phyloP scores from a whole-genome alignment of 192 early-diverging fungal species.

The Podila verticillata region DNA sequence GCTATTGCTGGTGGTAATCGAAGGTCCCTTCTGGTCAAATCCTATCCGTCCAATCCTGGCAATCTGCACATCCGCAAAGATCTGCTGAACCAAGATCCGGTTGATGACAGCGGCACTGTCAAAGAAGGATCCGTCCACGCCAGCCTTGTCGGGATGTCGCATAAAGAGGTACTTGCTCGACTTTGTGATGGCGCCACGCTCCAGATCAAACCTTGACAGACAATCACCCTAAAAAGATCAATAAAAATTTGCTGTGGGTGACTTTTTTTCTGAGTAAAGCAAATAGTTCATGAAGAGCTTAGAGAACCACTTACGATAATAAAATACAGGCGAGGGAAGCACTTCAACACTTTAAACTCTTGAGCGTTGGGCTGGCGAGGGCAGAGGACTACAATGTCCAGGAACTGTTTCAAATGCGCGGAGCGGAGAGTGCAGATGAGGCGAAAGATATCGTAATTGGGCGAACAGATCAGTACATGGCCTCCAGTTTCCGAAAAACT shows the following conservation, averaged over 20 bases:
- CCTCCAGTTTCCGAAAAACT: background rate
- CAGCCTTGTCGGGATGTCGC: slow-evolving; percentile 45
- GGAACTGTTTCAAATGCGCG: slow-evolving; percentile 50
- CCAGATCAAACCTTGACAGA: slow-evolving; percentile 55
- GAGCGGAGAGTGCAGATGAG: slow-evolving; percentile 41
- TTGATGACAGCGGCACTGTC: slow-evolving; percentile 46
- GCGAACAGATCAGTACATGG: slow-evolving; percentile 45
- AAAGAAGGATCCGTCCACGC: slow-evolving; percentile 46
- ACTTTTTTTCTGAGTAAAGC: background rate
- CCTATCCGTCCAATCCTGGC: slow-evolving; percentile 8
- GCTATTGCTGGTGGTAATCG: background rate
- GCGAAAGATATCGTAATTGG: slow-evolving; percentile 48
- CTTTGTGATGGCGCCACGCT: slow-evolving; percentile 53
- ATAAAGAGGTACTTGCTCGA: slow-evolving; percentile 61
- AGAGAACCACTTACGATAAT: slow-evolving; percentile 50
- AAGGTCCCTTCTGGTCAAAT: background rate
- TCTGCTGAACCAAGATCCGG: slow-evolving; percentile 41
- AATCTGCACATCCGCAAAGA: slow-evolving; percentile 38
- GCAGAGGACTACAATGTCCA: slow-evolving; percentile 60
- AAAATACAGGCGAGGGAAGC: slow-evolving; percentile 59
- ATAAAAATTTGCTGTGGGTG: background rate
- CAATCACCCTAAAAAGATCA: slow-evolving; percentile 52
- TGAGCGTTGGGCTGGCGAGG: slow-evolving; percentile 35
- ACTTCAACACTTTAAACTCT: slow-evolving; percentile 53
- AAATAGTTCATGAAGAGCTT: background rate